phyloP scores from a whole-genome alignment of 2,329 filamentous ascomycete genomes.

The Knufia petricola region DNA sequence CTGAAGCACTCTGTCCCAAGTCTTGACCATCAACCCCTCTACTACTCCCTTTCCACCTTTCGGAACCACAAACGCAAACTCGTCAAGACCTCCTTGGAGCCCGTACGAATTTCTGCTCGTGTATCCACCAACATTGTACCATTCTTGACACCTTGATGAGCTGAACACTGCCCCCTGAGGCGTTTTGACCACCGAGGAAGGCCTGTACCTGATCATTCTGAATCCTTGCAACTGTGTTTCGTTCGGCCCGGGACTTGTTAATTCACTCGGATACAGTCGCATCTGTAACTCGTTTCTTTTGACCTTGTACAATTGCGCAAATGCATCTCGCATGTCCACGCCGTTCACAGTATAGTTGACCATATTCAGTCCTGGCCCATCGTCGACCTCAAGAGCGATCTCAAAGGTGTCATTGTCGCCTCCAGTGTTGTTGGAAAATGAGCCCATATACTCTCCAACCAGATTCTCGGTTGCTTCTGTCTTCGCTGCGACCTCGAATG shows the following conservation, averaged over 20 bases:
- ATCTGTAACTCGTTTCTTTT: not conserved
- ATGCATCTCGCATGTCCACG: not conserved
- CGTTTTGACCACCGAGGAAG: not conserved
- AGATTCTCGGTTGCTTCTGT: not conserved
- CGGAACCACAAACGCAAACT: not conserved
- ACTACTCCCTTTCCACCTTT: not conserved
- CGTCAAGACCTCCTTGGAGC: not conserved
- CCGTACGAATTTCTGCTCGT: not conserved
- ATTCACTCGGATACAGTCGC: not conserved
- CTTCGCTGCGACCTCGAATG: not conserved
- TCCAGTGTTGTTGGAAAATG: not conserved
- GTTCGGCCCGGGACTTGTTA: not conserved
- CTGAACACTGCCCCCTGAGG: constrained; percentile 1
- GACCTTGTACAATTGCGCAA: not conserved
- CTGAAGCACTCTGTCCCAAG: not conserved
- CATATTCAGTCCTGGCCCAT: not conserved
- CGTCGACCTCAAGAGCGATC: not conserved
- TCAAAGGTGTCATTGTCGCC: not conserved
- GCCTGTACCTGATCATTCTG: constrained; percentile 6
- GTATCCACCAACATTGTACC: constrained; percentile 6
- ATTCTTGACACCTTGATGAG: constrained; percentile 4
- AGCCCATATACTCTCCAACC: constrained; percentile 1
- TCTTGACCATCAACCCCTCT: not conserved
- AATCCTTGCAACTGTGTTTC: not conserved
- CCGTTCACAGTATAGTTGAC: constrained; percentile 1